Evolutionary conservation across 1,284 basidiomycete species (phyloP).

Genomic region (Marasmius sp.): DNA sequence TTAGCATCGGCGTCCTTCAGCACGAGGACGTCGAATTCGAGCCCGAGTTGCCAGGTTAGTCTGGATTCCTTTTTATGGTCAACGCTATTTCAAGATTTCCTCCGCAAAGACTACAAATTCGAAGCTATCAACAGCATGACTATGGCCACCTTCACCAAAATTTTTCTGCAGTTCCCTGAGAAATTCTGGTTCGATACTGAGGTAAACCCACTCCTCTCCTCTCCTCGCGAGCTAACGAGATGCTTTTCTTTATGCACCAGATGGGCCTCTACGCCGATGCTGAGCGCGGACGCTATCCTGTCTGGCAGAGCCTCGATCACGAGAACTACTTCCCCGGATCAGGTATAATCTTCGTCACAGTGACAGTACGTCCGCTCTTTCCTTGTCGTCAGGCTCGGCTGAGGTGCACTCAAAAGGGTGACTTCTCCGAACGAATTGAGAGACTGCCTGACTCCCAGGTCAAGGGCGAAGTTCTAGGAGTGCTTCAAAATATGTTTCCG

Average conservation of each 20-base stretch:
- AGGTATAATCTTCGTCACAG: conserved; percentile 63
- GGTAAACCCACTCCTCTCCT: conserved; percentile 30
- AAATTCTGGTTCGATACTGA: conserved; percentile 73
- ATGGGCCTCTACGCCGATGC: conserved; percentile 64
- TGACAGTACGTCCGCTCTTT: conserved; percentile 19
- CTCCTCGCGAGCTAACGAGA: not conserved
- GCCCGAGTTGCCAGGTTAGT: conserved; percentile 48
- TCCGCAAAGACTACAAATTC: conserved; percentile 48
- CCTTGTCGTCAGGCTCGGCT: not conserved
- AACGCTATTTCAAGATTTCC: not conserved
- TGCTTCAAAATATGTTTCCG: conserved; percentile 61
- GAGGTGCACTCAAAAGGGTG: conserved; percentile 39
- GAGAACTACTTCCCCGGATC: conserved; percentile 59
- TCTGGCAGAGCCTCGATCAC: conserved; percentile 72
- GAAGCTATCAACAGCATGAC: conserved; percentile 67
- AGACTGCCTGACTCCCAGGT: conserved; percentile 47
- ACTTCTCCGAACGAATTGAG: conserved; percentile 59
- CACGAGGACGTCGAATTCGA: conserved; percentile 56
- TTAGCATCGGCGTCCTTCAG: conserved; percentile 65
- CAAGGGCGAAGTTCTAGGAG: conserved; percentile 50
- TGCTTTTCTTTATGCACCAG: conserved; percentile 27
- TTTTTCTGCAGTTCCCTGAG: conserved; percentile 63
- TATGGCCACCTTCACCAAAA: conserved; percentile 74
- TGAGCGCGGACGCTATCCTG: conserved; percentile 62
- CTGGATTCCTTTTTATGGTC: conserved; percentile 2